Conservation (phyloP, 2,329 filamentous ascomycete species). For the Fonsecaea multimorphosa region DNA sequence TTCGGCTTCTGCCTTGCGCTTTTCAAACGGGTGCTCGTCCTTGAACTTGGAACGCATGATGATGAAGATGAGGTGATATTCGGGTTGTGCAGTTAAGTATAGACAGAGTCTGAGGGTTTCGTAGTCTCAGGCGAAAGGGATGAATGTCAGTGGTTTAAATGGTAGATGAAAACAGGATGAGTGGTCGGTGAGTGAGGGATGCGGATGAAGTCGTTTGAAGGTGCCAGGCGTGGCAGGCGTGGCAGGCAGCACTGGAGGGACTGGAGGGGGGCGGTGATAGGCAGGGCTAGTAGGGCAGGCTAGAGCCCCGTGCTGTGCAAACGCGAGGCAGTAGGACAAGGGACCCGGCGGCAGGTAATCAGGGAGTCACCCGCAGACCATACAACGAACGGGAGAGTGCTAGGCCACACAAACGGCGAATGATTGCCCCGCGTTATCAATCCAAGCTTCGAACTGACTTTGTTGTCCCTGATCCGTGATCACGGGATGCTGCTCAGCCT, state of each 20-base stretch:
- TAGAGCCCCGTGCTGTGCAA: background rate
- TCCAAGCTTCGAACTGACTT: background rate
- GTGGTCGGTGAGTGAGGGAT: slow-evolving; percentile 32
- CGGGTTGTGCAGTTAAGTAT: background rate
- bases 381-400: background rate
- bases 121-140: slow-evolving; percentile 28
- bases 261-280: slow-evolving; percentile 14
- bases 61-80: slow-evolving; percentile 31
- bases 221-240: slow-evolving; percentile 27
- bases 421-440: slow-evolving; percentile 10
- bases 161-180: slow-evolving; percentile 35
- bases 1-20: slow-evolving; percentile 99
- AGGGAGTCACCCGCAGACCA: slow-evolving; percentile 5
- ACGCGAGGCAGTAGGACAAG: background rate
- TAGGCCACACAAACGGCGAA: slow-evolving; percentile 11
- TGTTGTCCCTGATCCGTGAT: background rate
- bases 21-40: slow-evolving; percentile 99
- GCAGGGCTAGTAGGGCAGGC: slow-evolving; percentile 5
- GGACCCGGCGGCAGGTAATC: background rate
- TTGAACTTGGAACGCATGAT: slow-evolving; percentile 98
- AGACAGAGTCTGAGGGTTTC: background rate
- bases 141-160: slow-evolving; percentile 34
- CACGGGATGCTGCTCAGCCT: slow-evolving; percentile 19
- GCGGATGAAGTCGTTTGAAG: background rate
- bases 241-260: slow-evolving; percentile 20